phyloP scores from a whole-genome alignment of 1,284 basidiomycete species.

The Ceratobasidium sp. region DNA sequence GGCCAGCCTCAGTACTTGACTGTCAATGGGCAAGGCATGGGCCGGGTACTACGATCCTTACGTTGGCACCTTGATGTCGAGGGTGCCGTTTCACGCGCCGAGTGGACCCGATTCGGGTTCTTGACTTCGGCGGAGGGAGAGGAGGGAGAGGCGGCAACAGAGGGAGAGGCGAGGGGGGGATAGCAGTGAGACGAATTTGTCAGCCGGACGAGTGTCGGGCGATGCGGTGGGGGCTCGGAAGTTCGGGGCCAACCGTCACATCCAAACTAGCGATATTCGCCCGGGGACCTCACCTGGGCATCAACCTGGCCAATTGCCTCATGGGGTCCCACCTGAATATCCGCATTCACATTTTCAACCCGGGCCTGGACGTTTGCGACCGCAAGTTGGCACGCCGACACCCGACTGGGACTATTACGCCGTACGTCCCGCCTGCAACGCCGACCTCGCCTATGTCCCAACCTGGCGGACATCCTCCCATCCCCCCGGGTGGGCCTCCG shows the following conservation, averaged over 20 bases:
- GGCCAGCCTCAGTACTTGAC: not conserved
- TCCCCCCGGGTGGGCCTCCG: not conserved
- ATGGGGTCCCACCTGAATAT: not conserved
- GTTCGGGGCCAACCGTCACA: not conserved
- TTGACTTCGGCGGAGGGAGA: not conserved
- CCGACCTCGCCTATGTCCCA: not conserved
- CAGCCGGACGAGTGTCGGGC: not conserved
- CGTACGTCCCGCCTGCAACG: not conserved
- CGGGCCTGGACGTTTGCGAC: not conserved
- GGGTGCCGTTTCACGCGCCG: not conserved
- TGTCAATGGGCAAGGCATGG: not conserved
- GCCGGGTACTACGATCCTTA: conserved; percentile 27
- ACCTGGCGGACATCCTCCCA: conserved; percentile 1
- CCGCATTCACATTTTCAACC: not conserved
- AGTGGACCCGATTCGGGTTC: not conserved
- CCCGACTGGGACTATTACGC: not conserved
- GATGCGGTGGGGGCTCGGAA: not conserved
- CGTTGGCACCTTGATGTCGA: not conserved
- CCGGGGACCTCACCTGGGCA: not conserved
- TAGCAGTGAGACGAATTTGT: not conserved
- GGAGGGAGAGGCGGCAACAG: not conserved
- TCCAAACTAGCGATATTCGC: not conserved
- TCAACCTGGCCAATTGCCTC: too few relatives aligned
- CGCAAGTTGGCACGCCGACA: not conserved
- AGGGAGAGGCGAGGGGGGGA: not conserved